Conservation (phyloP, 371 early-diverging fungal genomes). For the Caulochytrium protostelioides region DNA sequence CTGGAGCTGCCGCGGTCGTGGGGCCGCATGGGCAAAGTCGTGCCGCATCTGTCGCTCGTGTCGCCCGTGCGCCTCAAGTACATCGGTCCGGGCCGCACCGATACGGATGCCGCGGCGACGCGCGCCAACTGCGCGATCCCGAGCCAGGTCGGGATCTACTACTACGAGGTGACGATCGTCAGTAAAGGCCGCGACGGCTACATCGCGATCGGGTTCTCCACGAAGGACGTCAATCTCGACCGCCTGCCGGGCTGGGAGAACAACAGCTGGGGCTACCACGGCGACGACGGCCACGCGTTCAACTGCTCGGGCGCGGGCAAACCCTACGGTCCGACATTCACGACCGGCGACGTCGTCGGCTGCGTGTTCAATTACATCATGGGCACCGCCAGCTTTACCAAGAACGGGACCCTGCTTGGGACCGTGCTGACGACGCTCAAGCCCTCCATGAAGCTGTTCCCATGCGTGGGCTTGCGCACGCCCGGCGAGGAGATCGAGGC, state of each 20-base stretch:
- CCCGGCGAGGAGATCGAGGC: conserved; percentile 58
- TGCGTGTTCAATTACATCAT: conserved; percentile 68
- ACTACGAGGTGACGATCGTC: conserved; percentile 64
- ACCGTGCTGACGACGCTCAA: no score
- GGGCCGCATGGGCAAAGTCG: no score
- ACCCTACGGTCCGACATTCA: conserved; percentile 69
- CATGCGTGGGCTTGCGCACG: conserved; percentile 75
- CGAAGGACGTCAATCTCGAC: conserved; percentile 22
- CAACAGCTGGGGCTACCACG: conserved; percentile 24
- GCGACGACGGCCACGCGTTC: conserved; percentile 78
- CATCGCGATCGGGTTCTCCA: conserved; percentile 73
- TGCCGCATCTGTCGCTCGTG: no score
- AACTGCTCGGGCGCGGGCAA: conserved; percentile 55
- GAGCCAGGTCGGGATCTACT: conserved; percentile 68
- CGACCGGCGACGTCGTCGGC: conserved; percentile 76
- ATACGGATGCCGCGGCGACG: conserved; percentile 62
- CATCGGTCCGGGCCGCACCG: conserved; percentile 54
- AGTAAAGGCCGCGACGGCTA: conserved; percentile 77
- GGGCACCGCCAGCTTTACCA: conserved; percentile 62
- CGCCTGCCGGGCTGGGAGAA: conserved; percentile 49
- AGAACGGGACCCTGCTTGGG: conserved; percentile 70
- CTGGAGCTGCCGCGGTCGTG: no score
- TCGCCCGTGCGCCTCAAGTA: no score
- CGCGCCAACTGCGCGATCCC: conserved; percentile 63
- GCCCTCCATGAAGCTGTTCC: no score